phyloP scores from a whole-genome alignment of 2,329 filamentous ascomycete genomes.

The Cytospora schulzeri region DNA sequence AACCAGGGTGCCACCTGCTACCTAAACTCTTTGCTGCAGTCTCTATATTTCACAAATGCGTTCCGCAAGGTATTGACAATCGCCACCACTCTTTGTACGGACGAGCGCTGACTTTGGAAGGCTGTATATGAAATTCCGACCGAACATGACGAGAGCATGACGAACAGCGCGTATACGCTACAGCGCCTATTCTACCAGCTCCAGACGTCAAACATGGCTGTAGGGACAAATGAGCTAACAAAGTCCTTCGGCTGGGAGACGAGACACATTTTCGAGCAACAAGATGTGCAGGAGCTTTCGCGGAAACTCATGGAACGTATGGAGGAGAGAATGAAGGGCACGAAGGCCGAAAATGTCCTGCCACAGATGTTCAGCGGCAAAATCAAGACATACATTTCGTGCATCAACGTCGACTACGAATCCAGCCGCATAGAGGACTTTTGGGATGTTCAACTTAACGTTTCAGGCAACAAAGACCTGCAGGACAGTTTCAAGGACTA shows the following conservation, averaged over 20 bases:
- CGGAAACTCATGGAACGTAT: slow-evolving; percentile 96
- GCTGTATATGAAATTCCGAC: slow-evolving; percentile 98
- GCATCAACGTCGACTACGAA: slow-evolving; percentile 97
- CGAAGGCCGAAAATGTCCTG: slow-evolving; percentile 83
- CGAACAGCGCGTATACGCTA: slow-evolving; percentile 90
- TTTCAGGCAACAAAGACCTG: slow-evolving; percentile 88
- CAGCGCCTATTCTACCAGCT: slow-evolving; percentile 94
- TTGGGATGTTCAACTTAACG: slow-evolving; percentile 98
- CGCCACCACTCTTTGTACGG: slow-evolving; percentile 19
- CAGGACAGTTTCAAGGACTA: slow-evolving; percentile 97
- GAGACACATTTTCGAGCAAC: slow-evolving; percentile 96
- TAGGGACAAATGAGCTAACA: slow-evolving; percentile 90
- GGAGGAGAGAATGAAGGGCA: slow-evolving; percentile 98
- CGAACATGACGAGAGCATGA: slow-evolving; percentile 75
- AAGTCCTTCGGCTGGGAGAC: slow-evolving; percentile 99
- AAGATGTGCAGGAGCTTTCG: slow-evolving; percentile 96
- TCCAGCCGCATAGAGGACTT: slow-evolving; percentile 95
- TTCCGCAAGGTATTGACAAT: slow-evolving; percentile 75
- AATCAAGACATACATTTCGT: slow-evolving; percentile 98
- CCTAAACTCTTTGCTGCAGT: slow-evolving; percentile 81
- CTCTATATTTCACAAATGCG: slow-evolving; percentile 83
- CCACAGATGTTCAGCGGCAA: slow-evolving; percentile 94
- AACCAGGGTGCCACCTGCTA: slow-evolving; percentile 96
- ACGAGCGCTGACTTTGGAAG: slow-evolving; percentile 44
- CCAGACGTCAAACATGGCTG: slow-evolving; percentile 81